Conservation (phyloP, 2,329 filamentous ascomycete genomes). For the Apiospora koreana region DNA sequence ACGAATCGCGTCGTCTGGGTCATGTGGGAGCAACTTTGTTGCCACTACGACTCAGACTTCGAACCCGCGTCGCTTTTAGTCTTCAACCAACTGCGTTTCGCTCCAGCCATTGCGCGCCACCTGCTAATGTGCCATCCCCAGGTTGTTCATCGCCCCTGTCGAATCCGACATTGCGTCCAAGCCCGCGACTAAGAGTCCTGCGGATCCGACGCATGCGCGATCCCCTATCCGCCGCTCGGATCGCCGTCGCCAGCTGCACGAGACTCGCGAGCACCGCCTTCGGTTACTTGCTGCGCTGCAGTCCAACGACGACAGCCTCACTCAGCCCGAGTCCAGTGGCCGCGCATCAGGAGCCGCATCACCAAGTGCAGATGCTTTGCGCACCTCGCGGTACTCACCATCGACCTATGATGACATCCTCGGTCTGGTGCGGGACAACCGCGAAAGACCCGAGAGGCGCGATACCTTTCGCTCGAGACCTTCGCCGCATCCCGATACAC, state of each 20-base stretch:
- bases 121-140: slow-evolving; percentile 22
- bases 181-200: slow-evolving; percentile 30
- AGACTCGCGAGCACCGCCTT: slow-evolving; percentile 33
- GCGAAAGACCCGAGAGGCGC: background rate
- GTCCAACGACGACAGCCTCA: slow-evolving; percentile 15
- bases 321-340: background rate
- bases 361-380: background rate
- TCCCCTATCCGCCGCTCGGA: slow-evolving; percentile 41
- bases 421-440: background rate
- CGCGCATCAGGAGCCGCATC: background rate
- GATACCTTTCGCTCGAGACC: background rate
- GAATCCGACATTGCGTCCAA: slow-evolving; percentile 44
- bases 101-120: background rate
- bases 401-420: slow-evolving; percentile 3
- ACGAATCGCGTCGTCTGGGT: background rate
- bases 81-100: background rate
- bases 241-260: slow-evolving; percentile 29
- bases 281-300: slow-evolving; percentile 28
- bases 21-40: background rate
- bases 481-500: background rate
- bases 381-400: background rate
- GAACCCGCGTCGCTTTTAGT: background rate
- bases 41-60: background rate
- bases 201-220: slow-evolving; percentile 31
- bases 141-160: slow-evolving; percentile 48